Evolutionary conservation across 345 rosid species (phyloP).

Genomic region (Bruguiera sexangula): DNA sequence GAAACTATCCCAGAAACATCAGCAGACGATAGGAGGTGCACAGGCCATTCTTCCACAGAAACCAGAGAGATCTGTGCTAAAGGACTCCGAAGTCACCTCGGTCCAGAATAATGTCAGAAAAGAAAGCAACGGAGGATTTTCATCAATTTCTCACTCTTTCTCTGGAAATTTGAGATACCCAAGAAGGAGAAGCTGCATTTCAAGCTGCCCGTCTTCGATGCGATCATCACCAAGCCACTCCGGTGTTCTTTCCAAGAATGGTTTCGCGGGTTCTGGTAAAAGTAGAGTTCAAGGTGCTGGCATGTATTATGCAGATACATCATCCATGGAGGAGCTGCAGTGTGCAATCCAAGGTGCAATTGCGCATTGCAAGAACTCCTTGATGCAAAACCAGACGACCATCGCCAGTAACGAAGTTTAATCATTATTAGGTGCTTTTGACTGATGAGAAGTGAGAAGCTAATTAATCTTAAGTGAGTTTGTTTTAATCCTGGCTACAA

Average conservation of each 20-base stretch:
- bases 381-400: constrained; percentile 42
- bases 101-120: constrained; percentile 19
- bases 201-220: constrained; percentile 90
- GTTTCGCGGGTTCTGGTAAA: constrained; percentile 18
- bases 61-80: constrained; percentile 30
- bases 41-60: constrained; percentile 11
- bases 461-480: not conserved
- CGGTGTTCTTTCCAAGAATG: constrained; percentile 56
- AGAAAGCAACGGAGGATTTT: constrained; percentile 30
- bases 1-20: constrained; percentile 69
- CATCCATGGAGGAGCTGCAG: constrained; percentile 89
- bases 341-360: constrained; percentile 95
- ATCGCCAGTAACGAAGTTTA: constrained; percentile 45
- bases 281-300: constrained; percentile 19
- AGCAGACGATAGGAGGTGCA: constrained; percentile 31
- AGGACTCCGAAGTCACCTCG: constrained; percentile 10
- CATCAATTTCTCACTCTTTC: constrained; percentile 52
- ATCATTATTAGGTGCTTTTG: not conserved
- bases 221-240: constrained; percentile 90
- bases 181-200: constrained; percentile 54
- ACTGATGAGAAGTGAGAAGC: not conserved
- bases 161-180: constrained; percentile 83
- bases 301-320: constrained; percentile 25
- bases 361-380: constrained; percentile 82
- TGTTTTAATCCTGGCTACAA: not conserved